Conservation (phyloP, 441 rosid species). For the Erodium moschatum region DNA sequence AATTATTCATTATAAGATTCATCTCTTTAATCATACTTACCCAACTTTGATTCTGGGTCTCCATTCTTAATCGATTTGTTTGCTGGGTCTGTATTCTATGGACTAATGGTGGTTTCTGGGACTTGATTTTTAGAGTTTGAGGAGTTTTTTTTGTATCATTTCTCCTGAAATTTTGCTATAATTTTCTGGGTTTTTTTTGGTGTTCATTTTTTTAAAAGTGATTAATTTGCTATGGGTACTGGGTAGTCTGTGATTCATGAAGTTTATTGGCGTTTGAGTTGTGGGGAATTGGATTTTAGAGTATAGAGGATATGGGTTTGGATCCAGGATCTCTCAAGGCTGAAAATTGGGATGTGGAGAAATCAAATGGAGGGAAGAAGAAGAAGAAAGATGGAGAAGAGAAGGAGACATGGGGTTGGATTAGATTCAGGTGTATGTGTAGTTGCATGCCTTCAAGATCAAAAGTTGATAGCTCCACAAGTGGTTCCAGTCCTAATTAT, state of each 20-base stretch:
- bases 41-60: not conserved
- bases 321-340: conserved; percentile 41
- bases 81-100: conserved; percentile 14
- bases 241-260: conserved; percentile 13
- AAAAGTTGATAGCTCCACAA: conserved; percentile 74
- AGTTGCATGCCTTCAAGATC: conserved; percentile 89
- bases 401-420: conserved; percentile 59
- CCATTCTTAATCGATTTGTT: not conserved
- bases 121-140: not conserved
- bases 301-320: conserved; percentile 37
- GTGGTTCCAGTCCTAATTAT: conserved; percentile 49
- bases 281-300: conserved; percentile 22
- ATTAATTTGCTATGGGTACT: not conserved
- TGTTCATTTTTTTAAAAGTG: not conserved
- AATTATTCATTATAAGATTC: conserved; percentile 15
- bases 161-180: not conserved
- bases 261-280: conserved; percentile 11
- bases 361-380: conserved; percentile 25
- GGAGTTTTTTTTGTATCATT: not conserved
- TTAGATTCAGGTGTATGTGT: conserved; percentile 45
- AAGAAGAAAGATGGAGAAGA: conserved; percentile 20
- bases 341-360: conserved; percentile 33
- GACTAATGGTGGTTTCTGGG: not conserved
- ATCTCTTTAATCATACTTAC: conserved; percentile 14
- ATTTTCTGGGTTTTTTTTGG: conserved; percentile 2